These are phyloP conservation scores for Calonectria leucothoes DNA, from an alignment of 2,329 filamentous ascomycete species.

Conservation along the genomic window DNA sequence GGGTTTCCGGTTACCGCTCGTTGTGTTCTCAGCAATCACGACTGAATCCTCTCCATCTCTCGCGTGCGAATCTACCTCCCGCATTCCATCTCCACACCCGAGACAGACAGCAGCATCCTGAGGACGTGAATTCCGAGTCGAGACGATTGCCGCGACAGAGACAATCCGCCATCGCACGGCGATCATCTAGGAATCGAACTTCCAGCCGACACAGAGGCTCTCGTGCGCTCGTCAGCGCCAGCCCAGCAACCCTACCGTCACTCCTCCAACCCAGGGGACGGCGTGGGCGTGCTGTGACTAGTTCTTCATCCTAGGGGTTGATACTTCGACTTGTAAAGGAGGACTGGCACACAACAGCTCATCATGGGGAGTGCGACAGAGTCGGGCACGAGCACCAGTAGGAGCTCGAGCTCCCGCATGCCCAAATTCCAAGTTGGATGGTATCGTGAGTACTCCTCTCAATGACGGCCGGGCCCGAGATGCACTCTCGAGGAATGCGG, in stretches of 20 bases:
- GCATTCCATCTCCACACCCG: conserved; percentile 38
- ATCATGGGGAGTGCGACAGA: conserved; percentile 40
- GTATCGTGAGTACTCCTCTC: conserved; percentile 56
- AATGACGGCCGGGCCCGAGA: not conserved
- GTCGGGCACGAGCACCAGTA: conserved; percentile 42
- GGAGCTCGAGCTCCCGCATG: conserved; percentile 42
- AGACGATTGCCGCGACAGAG: conserved; percentile 11
- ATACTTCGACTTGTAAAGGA: conserved; percentile 25
- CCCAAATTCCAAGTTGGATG: conserved; percentile 60
- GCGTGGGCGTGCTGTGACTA: conserved; percentile 29
- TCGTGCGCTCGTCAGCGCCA: conserved; percentile 19
- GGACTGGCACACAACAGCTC: conserved; percentile 29
- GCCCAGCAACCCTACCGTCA: conserved; percentile 33
- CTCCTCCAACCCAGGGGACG: conserved; percentile 41
- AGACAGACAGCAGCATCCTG: conserved; percentile 29
- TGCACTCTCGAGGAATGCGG: conserved; percentile 31
- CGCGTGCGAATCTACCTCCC: conserved; percentile 28
- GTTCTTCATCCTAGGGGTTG: conserved; percentile 23
- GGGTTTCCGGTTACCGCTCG: conserved; percentile 40
- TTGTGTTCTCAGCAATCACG: conserved; percentile 36
- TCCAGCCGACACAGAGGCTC: conserved; percentile 14
- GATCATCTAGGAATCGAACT: conserved; percentile 15
- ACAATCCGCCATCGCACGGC: conserved; percentile 17
- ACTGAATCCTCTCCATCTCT: conserved; percentile 14
- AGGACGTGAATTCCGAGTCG: conserved; percentile 2